Evolutionary conservation across 2,329 filamentous ascomycete species (phyloP).

Genomic region (Colletotrichum horii): DNA sequence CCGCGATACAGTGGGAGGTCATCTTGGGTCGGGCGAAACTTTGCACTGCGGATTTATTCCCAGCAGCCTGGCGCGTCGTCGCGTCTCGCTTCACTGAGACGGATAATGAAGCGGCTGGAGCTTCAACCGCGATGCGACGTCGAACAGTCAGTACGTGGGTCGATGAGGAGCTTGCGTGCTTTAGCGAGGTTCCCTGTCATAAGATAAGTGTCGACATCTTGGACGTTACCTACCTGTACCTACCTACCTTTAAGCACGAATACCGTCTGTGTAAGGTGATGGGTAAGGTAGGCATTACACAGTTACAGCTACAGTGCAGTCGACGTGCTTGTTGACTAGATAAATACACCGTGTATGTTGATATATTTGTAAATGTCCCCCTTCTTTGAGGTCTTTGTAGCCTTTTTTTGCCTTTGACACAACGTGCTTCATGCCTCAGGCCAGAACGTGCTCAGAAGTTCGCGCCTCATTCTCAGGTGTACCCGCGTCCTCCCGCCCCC

Average conservation of each 20-base stretch:
- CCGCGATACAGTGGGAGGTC: not conserved
- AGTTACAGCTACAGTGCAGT: not conserved
- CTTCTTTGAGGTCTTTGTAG: not conserved
- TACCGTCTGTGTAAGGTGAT: not conserved
- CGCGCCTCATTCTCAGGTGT: constrained; percentile 17
- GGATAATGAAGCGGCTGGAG: not conserved
- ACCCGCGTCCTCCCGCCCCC: not conserved
- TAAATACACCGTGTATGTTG: not conserved
- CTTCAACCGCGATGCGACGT: not conserved
- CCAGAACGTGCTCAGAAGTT: constrained; percentile 17
- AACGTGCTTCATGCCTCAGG: constrained; percentile 14
- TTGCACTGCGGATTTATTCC: not conserved
- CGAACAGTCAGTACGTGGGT: not conserved
- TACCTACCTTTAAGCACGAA: not conserved
- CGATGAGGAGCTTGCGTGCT: not conserved
- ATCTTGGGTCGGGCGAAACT: not conserved
- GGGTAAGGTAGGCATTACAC: not conserved
- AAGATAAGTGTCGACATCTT: not conserved
- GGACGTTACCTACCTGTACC: not conserved
- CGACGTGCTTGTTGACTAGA: not conserved
- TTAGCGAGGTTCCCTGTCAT: not conserved
- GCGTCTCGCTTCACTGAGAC: not conserved
- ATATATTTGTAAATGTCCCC: not conserved
- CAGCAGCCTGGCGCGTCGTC: not conserved
- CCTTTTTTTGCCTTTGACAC: not conserved